Evolutionary conservation across 2,329 filamentous ascomycete species (phyloP).

Genomic region (Furcasterigmium furcatum): DNA sequence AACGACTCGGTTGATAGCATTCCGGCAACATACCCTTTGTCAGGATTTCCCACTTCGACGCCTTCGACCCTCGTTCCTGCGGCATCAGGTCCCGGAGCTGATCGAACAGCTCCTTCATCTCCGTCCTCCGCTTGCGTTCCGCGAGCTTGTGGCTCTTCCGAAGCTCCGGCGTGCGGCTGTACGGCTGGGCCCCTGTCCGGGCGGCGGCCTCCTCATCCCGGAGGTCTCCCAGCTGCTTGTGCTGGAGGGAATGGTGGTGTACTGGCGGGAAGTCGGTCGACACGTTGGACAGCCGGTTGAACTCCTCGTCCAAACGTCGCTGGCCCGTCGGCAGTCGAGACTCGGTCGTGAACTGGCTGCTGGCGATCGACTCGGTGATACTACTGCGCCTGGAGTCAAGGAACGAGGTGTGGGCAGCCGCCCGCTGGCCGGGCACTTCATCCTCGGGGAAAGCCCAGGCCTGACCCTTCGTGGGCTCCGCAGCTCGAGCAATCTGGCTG

Average conservation of each 20-base stretch:
- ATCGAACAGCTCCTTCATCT: constrained; percentile 88
- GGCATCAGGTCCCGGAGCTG: constrained; percentile 75
- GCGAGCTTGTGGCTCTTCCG: constrained; percentile 83
- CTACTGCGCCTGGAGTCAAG: constrained; percentile 71
- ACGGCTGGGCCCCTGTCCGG: constrained; percentile 62
- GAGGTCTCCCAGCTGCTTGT: constrained; percentile 67
- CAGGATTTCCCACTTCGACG: constrained; percentile 86
- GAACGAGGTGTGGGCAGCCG: constrained; percentile 44
- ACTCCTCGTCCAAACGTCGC: constrained; percentile 66
- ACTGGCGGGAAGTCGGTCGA: constrained; percentile 55
- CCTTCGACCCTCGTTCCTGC: constrained; percentile 77
- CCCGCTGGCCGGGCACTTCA: constrained; percentile 55
- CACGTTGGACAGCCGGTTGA: constrained; percentile 42
- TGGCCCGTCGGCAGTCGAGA: constrained; percentile 71
- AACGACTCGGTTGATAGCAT: too few relatives aligned
- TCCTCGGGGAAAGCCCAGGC: constrained; percentile 82
- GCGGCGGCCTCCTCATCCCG: constrained; percentile 55
- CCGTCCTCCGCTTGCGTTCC: constrained; percentile 77
- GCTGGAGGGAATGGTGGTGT: constrained; percentile 75
- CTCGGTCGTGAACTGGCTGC: constrained; percentile 75
- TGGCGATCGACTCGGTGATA: constrained; percentile 73
- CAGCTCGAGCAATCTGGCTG: constrained; percentile 64
- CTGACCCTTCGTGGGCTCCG: constrained; percentile 77
- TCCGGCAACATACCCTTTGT: constrained; percentile 66
- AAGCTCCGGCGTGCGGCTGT: constrained; percentile 78